Conservation (phyloP, 148 eudicot genomes). For the Rhododendron simsii region DNA sequence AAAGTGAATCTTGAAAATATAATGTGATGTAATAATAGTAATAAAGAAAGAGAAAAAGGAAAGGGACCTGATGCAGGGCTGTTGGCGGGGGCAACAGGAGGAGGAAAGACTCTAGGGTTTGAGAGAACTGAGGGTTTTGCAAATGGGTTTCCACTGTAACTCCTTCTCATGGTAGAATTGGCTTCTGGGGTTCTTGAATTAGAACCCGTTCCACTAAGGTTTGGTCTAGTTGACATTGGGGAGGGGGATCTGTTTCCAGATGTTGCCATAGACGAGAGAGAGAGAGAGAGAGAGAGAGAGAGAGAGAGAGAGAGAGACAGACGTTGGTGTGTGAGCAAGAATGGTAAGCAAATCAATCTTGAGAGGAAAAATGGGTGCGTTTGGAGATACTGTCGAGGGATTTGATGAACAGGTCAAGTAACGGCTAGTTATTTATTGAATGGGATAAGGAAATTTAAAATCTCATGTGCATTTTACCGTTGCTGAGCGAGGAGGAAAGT, state of each 20-base stretch:
- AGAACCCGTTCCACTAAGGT: background rate
- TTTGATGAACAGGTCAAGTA: background rate
- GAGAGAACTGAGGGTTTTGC: constrained; percentile 41
- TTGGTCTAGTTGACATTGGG: constrained; percentile 29
- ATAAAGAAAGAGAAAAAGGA: background rate
- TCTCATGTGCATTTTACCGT: background rate
- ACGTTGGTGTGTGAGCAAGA: background rate
- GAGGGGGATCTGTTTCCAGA: constrained; percentile 43
- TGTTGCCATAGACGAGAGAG: constrained; percentile 26
- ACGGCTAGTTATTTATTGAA: background rate
- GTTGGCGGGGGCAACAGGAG: constrained; percentile 52
- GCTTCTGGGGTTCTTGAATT: constrained; percentile 32
- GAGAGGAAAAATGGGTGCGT: background rate
- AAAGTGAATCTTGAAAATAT: background rate
- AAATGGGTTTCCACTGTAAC: constrained; percentile 51
- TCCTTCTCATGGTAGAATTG: constrained; percentile 28
- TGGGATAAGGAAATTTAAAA: background rate
- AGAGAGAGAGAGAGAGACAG: background rate
- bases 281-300: background rate
- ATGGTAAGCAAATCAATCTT: constrained; percentile 17
- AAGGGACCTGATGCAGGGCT: constrained; percentile 74
- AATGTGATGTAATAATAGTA: background rate
- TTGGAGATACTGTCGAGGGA: constrained; percentile 10
- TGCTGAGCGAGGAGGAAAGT: background rate
- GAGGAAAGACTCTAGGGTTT: constrained; percentile 27